Evolutionary conservation across 2,329 filamentous ascomycete species (phyloP).

Genomic region (Ceratocystis smalleyi): DNA sequence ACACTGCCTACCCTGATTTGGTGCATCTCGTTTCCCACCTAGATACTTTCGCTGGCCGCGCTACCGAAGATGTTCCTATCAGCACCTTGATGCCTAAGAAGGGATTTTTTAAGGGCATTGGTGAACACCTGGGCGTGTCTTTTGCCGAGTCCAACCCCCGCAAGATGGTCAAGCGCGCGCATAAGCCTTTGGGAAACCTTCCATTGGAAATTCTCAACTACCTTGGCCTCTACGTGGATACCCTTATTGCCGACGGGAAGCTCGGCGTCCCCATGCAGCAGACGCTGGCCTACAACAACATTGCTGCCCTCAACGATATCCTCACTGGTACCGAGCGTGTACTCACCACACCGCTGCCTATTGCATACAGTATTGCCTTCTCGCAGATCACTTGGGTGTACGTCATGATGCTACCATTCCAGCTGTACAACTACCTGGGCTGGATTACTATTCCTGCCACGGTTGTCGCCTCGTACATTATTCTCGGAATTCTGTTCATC

Average conservation of each 20-base stretch:
- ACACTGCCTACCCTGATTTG: conserved; percentile 61
- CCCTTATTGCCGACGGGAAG: conserved; percentile 39
- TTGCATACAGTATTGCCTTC: conserved; percentile 73
- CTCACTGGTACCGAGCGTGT: conserved; percentile 61
- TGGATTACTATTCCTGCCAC: conserved; percentile 70
- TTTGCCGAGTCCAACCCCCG: conserved; percentile 66
- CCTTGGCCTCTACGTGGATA: conserved; percentile 50
- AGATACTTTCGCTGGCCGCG: conserved; percentile 53
- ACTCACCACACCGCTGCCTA: conserved; percentile 64
- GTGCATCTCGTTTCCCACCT: conserved; percentile 54
- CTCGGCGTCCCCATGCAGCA: conserved; percentile 43
- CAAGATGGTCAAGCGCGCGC: conserved; percentile 58
- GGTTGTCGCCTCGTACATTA: conserved; percentile 61
- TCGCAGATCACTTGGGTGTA: conserved; percentile 79
- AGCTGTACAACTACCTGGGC: conserved; percentile 46
- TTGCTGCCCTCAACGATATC: conserved; percentile 55
- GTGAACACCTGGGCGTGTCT: conserved; percentile 60
- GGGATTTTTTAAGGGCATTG: conserved; percentile 45
- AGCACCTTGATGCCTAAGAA: conserved; percentile 27
- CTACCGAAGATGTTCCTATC: conserved; percentile 28
- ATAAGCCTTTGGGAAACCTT: conserved; percentile 63
- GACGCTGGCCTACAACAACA: conserved; percentile 42
- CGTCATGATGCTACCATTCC: conserved; percentile 66
- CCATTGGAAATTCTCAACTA: conserved; percentile 68
- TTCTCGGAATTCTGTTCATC: conserved; percentile 58